Evolutionary conservation across 805 yeast species (phyloP), one percentile per base, ranked within the genome.

Genomic region (Tetrapisispora iriomotensis): DNA sequence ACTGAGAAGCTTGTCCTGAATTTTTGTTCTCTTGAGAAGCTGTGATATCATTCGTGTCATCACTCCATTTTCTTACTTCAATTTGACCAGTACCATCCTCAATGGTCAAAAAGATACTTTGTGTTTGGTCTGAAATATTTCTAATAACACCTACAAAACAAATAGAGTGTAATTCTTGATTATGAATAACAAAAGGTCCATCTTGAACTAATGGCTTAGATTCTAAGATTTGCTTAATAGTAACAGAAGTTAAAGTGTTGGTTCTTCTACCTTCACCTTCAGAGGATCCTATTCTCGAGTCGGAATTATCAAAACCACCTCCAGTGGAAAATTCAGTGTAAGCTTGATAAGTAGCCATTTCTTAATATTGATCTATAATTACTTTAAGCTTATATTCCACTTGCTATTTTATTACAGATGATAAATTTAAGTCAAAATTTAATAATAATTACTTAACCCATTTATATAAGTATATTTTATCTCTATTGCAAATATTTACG

Each of bases 1-100:
- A 55, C 28, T 56, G 61, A 8, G 63, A 53, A 25, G 52, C 53
- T 51, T 42, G 40, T 10, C 41, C 39, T 25, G 42, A 43, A 25
- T 41, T 41, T 18, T 40, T 44, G 6, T 47, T 53, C 18, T 47
- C 53, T 45, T 65, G 47, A 8, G 63, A 59, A 10, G 64, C 53
- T 36, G 45, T 45, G 46, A 49, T 52, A 31, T 53, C 61, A 14
- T 34, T 43, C 0, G 55, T 54, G 20, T 73, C 75, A 36, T 70
- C 70, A 40, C 67, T 61, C 90, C 90, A 82, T 45, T 72, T 71
- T 50, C 81, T 71, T 35, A 82, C 70, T 20, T 77, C 79, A 6
- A 78, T 65, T 3, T 71, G 63, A 0, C 86, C 87, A 0, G 92
- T 78, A 9, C 92, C 90, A 56, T 82, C 94, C 51, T 82, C 92